A percentile compares a stretch with the other conserved stretches of the same genome.
Conservation (phyloP, 495 filamentous ascomycete genomes). For the Podospora tetraspora region DNA sequence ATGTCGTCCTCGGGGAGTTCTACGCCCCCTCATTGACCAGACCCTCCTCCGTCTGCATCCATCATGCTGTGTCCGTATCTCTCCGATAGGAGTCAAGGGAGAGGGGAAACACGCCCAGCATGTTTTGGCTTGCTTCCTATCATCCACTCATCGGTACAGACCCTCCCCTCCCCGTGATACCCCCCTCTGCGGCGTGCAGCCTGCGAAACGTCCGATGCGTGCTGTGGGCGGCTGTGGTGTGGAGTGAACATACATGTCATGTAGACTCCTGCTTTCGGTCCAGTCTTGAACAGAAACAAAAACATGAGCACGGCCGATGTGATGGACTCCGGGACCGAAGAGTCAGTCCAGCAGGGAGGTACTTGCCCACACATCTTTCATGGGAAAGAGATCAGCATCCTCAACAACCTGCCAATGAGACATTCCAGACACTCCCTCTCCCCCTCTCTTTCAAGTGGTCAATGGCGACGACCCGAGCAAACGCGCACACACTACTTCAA, state of each 20-base stretch:
- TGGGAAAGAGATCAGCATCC: too few relatives aligned
- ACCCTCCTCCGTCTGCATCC: neutral
- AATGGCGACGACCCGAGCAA: too few relatives aligned
- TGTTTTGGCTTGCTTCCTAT: neutral
- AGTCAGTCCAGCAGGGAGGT: too few relatives aligned
- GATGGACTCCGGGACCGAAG: neutral
- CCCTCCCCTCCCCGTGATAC: neutral
- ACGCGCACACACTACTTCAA: too few relatives aligned
- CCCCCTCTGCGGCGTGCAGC: conserved; percentile 7
- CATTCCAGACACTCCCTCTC: too few relatives aligned
- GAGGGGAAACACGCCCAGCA: too few relatives aligned
- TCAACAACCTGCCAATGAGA: too few relatives aligned
- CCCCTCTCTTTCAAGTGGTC: too few relatives aligned
- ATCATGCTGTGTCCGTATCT: neutral
- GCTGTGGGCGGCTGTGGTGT: too few relatives aligned
- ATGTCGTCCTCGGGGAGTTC: neutral
- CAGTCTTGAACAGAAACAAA: neutral
- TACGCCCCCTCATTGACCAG: neutral
- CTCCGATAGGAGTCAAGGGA: neutral
- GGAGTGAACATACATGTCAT: neutral
- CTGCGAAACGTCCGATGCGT: neutral
- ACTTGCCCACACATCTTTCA: too few relatives aligned
- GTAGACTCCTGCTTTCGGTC: neutral
- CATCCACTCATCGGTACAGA: neutral
- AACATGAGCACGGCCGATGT: neutral